Base-by-base conservation (phyloP, 257 asterid species). In the Jacaranda copaia region DNA sequence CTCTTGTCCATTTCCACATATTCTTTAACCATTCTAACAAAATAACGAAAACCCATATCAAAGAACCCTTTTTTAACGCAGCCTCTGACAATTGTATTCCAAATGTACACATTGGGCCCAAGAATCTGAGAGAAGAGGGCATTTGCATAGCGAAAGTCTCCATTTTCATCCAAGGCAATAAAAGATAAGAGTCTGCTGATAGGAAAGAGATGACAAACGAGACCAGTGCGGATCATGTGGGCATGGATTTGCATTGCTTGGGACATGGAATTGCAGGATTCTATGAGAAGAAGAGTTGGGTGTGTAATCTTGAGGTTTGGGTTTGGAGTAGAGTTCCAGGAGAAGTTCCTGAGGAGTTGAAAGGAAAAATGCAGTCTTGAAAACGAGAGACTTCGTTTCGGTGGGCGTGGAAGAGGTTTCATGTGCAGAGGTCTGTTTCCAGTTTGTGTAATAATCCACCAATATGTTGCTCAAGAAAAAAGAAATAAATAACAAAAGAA, bases 81-180 rank as follows among this genome's bases (percentile, higher is more conserved):
- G 36, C 98, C 94, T 76, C 96, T 89, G 5, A 91, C 85, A 70
- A 93, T 86, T 13, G 94, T 89, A 65, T 93, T 93, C 97, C 97
- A 93, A 51, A 91, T 88, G 79, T 91, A 93, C 62, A 80, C 87
- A 77, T 91, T 93, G 36, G 94, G 97, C 46, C 83, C 72, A n/a
- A 13, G 14, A 66, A 91, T 86, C 59, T 84, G 87, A 10, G 84
- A 78, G 76, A 93, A 93, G 8, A 93, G 77, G 15, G 85, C 63
- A 68, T 70, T 75, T 25, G 96, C 97, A 60, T 90, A 79, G 61
- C 75, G 19, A 1, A 93, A 40, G 74, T 84, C 76, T 5, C 98
- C 98, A 66, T 75, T 84, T 49, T 82, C 80, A 79, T 89, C 90
- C 70, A 93, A 67, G 59, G 97, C 92, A 9, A 86, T 77, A 64